Evolutionary conservation across 1,284 basidiomycete genomes (phyloP).

Genomic region (Vanrija humicola): DNA sequence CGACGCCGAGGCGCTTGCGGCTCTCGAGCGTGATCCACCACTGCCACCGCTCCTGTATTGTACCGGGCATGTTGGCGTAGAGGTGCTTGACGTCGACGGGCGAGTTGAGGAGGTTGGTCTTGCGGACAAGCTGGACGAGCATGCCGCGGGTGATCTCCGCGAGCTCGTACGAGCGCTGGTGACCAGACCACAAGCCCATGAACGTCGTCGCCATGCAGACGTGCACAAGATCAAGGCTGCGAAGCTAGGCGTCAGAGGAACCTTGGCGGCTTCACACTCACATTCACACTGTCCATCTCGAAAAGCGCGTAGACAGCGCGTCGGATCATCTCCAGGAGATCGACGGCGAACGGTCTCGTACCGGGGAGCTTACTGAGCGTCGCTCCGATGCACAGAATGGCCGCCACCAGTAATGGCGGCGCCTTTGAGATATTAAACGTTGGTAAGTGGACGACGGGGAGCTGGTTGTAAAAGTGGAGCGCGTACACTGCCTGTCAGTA

Average conservation of each 20-base stretch:
- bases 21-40: slow-evolving; percentile 22
- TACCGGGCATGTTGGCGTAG: slow-evolving; percentile 1
- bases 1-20: slow-evolving; percentile 23
- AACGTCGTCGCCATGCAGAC: slow-evolving; percentile 17
- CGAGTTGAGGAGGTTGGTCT: slow-evolving; percentile 20
- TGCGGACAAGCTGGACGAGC: slow-evolving; percentile 23
- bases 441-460: slow-evolving; percentile 24
- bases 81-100: slow-evolving; percentile 1
- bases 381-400: slow-evolving; percentile 22
- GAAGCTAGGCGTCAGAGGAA: slow-evolving; percentile 5
- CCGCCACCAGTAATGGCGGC: slow-evolving; percentile 20
- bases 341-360: slow-evolving; percentile 12
- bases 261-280: slow-evolving; percentile 1
- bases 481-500: slow-evolving; percentile 20
- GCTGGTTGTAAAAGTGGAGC: slow-evolving; percentile 21
- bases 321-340: slow-evolving; percentile 23
- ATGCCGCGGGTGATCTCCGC: slow-evolving; percentile 21
- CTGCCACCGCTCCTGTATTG: slow-evolving; percentile 15
- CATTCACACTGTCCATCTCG: slow-evolving; percentile 22
- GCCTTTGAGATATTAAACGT: slow-evolving; percentile 21
- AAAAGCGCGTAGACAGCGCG: slow-evolving; percentile 18
- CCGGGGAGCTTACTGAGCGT: slow-evolving; percentile 16
- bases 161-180: slow-evolving; percentile 25
- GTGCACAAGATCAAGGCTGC: slow-evolving; percentile 18
- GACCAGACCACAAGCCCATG: slow-evolving; percentile 20